Base-by-base conservation (phyloP, 257 asterid genomes). In the Fraxinus cuspidata region DNA sequence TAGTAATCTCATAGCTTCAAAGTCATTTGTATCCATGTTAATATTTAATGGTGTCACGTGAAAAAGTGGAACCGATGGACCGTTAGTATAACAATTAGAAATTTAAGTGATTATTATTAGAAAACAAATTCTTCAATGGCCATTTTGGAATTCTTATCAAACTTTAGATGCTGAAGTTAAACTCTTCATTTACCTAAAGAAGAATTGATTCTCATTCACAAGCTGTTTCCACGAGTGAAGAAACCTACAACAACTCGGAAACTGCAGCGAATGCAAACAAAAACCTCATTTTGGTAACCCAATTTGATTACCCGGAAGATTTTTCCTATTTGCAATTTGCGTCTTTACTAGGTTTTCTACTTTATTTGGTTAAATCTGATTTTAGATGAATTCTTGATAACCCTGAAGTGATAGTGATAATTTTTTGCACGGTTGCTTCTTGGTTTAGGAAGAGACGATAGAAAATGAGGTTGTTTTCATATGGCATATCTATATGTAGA, bases 401-500 rank as follows among this genome's bases (percentile, higher is more conserved):
- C 74, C 70, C 66, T 25, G 38, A 31, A 58, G 34, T 47, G 71
- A 25, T 65, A 29, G 49, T 34, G 71, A 34, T 65, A 31, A 35
- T 32, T 47, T 53, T 44, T 25, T 56, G 70, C 11, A 9, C 42
- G 70, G 37, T 63, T 25, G 67, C 44, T 75, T 32, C 28, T 37
- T 66, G 15, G 77, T 60, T 13, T 70, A 78, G 51, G 56, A 12
- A 34, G 56, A 53, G 34, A 56, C 6, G 29, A 63, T 40, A 68
- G 53, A 34, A 21, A 40, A 89, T 87, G 92, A 86, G 85, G 82
- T 67, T 86, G 75, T 83, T 84, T 75, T 73, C 84, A 56, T 79
- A 87, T 73, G 76, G 84, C 32, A 47, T 74, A 76, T 83, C 86
- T 71, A 77, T 79, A 9, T 76, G 76, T 53, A 86, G 96, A 51